Conservation (phyloP, 768 basidiomycete genomes). For the Cystobasidium ongulense region DNA sequence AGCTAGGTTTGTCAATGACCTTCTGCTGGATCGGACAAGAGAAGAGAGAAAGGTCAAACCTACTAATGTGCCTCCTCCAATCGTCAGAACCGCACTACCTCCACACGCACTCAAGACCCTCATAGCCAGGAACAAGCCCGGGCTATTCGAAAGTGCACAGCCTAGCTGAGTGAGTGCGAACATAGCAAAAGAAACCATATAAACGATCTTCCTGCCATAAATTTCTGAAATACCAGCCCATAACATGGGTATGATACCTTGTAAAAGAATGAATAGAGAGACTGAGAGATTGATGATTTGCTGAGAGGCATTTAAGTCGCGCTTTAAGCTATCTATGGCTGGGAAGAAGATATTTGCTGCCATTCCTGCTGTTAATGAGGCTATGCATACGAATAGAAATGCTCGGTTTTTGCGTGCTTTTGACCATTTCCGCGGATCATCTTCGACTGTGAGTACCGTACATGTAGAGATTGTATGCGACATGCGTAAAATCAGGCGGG, state of each 20-base stretch:
- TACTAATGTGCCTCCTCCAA: conserved; percentile 63
- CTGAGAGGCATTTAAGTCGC: conserved; percentile 55
- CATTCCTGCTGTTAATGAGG: conserved; percentile 33
- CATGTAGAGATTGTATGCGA: conserved; percentile 34
- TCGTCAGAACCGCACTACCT: conserved; percentile 59
- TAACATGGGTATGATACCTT: conserved; percentile 59
- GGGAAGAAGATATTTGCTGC: conserved; percentile 36
- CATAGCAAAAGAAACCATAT: conserved; percentile 34
- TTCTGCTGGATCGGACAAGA: neutral
- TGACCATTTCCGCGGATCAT: conserved; percentile 37
- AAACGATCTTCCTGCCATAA: conserved; percentile 60
- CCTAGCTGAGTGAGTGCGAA: conserved; percentile 50
- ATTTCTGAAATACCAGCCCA: conserved; percentile 69
- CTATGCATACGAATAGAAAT: conserved; percentile 18
- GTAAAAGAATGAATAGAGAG: conserved; percentile 64
- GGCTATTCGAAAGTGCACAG: conserved; percentile 55
- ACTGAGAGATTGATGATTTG: conserved; percentile 61
- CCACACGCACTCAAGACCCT: conserved; percentile 62
- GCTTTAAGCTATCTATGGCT: conserved; percentile 34
- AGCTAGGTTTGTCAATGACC: neutral
- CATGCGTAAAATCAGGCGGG: no score
- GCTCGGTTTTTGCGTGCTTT: conserved; percentile 11
- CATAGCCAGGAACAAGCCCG: conserved; percentile 57
- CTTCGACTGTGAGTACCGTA: conserved; percentile 34
- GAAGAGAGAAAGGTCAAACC: neutral